These are phyloP conservation scores for Phytophthora syringae DNA, from an alignment of 352 stramenopile species.

Conservation along the genomic window DNA sequence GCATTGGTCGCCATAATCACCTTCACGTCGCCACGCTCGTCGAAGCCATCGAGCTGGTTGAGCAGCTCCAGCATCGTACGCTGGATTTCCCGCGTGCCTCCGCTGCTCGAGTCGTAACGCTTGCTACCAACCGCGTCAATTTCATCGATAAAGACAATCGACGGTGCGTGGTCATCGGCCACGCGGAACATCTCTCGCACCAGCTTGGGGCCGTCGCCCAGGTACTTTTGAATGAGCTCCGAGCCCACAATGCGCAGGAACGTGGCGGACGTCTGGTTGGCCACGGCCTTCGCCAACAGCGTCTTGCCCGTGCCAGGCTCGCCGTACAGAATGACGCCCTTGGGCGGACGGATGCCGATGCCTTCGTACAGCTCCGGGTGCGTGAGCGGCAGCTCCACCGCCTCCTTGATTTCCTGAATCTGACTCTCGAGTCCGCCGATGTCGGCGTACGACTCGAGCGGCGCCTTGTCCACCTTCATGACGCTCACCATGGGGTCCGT, in stretches of 20 bases:
- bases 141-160: constrained; percentile 99
- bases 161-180: constrained; percentile 97
- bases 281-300: constrained; percentile 99
- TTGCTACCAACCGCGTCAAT: constrained; percentile 99
- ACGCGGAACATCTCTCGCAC: constrained; percentile 99
- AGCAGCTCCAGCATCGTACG: constrained; percentile 99
- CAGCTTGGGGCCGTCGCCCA: constrained; percentile 99
- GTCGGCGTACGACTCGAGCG: constrained; percentile 99
- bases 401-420: constrained; percentile 96
- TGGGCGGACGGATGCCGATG: constrained; percentile 98
- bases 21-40: constrained; percentile 99
- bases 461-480: constrained; percentile 99
- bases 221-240: constrained; percentile 99
- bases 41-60: constrained; percentile 99
- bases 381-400: constrained; percentile 97
- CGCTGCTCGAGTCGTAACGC: constrained; percentile 98
- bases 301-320: constrained; percentile 99
- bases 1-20: constrained; percentile 99
- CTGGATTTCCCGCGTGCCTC: constrained; percentile 99
- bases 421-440: constrained; percentile 99
- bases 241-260: constrained; percentile 99
- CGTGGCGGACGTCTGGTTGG: constrained; percentile 99
- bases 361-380: constrained; percentile 99
- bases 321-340: constrained; percentile 99
- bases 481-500: constrained; percentile 99